Evolutionary conservation across 2,329 filamentous ascomycete species (phyloP).

Genomic region (Alternaria infectoria): DNA sequence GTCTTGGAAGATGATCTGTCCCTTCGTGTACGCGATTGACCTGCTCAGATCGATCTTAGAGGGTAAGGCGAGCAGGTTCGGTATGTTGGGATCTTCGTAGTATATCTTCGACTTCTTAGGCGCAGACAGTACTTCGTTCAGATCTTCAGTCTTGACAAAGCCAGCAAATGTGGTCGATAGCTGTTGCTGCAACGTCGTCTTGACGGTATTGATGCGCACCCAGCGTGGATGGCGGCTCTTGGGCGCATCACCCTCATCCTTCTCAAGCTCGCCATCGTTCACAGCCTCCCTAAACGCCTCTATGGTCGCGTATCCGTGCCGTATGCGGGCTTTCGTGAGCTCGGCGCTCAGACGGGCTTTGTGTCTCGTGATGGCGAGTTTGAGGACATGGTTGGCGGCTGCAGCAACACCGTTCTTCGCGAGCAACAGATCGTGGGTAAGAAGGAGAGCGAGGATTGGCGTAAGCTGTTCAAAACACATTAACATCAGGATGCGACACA

Average conservation of each 20-base stretch:
- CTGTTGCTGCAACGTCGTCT: slow-evolving; percentile 72
- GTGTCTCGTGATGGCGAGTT: slow-evolving; percentile 77
- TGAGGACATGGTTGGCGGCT: slow-evolving; percentile 77
- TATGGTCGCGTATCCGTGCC: slow-evolving; percentile 71
- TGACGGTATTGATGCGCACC: slow-evolving; percentile 85
- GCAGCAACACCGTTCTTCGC: slow-evolving; percentile 83
- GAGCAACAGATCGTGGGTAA: slow-evolving; percentile 85
- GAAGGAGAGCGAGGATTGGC: slow-evolving; percentile 77
- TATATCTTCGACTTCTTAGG: slow-evolving; percentile 58
- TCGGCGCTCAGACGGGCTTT: slow-evolving; percentile 82
- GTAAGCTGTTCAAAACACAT: slow-evolving; percentile 65
- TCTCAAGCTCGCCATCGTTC: slow-evolving; percentile 49
- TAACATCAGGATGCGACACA: not conserved
- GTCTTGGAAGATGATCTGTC: slow-evolving; percentile 88
- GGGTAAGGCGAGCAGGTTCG: slow-evolving; percentile 80
- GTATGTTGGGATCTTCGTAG: slow-evolving; percentile 80
- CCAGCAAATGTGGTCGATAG: slow-evolving; percentile 74
- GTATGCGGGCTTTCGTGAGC: slow-evolving; percentile 78
- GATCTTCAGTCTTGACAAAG: slow-evolving; percentile 62
- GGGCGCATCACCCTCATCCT: slow-evolving; percentile 48
- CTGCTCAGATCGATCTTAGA: slow-evolving; percentile 74
- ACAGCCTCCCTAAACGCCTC: slow-evolving; percentile 69
- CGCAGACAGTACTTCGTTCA: slow-evolving; percentile 63
- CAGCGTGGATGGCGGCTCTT: slow-evolving; percentile 76
- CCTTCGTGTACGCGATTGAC: slow-evolving; percentile 73